Evolutionary conservation across 192 early-diverging fungal genomes (phyloP), one percentile per base, ranked within the genome.

Genomic region (Coemansia sp.): DNA sequence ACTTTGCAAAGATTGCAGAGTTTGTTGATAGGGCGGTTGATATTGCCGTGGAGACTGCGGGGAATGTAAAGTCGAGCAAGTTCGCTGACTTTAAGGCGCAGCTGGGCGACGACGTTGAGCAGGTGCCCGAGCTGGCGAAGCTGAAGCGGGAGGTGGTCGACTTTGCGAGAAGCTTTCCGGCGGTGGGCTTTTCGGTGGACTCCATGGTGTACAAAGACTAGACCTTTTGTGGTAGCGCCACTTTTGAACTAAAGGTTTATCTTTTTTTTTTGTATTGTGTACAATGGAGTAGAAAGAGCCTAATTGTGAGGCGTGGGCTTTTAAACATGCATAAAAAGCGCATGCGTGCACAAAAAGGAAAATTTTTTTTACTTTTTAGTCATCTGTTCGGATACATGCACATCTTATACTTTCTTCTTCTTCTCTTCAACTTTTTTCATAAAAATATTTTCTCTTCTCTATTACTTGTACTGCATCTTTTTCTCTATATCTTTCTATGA

Each of bases 21-120:
- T 98, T 94, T 70, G 92, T 99, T 69, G 89, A 96, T 65, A 85
- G 92, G 28, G 95, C 92, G 42, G 92, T 98, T 12, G 66, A 79
- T 61, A 88, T 96, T 65, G 88, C 95, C 13, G 65, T 86, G 53
- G 86, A 91, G n/a, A 68, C 92, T 34, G 86, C 90, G 50, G 65
- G 65, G 62, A 82, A 85, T 64, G 89, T 91, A 4, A 41, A 61
- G 41, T 86, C 89, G 67, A 90, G 83, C 74, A 94, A 91, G 86
- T 76, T 99, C 60, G 88, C 85, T 45, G 95, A 95, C 71, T 99
- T 98, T 68, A 98, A 97, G 86, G 89, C 85, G 0, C 75, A 74
- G 42, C 85, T 97, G 53, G 92, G 89, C 13, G 89, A 92, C 43
- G 81, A 85, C 59, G 88, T 92, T 34, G 69, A 62, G 14, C 59